Evolutionary conservation across 129 eudicot genomes (phyloP).

Genomic region (Silybum marianum): DNA sequence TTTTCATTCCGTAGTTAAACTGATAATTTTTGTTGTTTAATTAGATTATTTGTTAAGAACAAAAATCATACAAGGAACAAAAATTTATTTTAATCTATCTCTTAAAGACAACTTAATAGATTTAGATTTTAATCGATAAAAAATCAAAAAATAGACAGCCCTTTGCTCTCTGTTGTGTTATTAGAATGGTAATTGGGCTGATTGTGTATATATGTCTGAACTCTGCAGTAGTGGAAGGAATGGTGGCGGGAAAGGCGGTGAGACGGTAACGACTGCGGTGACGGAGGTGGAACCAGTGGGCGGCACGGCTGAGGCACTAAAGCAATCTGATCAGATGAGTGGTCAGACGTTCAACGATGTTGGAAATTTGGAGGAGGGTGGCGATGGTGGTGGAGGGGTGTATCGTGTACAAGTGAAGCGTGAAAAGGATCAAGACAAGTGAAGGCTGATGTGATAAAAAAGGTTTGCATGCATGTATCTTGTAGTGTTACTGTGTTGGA

Average conservation of each 20-base stretch:
- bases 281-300: background rate
- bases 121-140: too few relatives aligned
- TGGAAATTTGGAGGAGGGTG: conserved; percentile 7
- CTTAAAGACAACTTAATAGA: too few relatives aligned
- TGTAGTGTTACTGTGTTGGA: background rate
- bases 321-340: conserved; percentile 29
- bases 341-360: conserved; percentile 36
- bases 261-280: background rate
- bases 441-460: background rate
- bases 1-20: too few relatives aligned
- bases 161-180: background rate
- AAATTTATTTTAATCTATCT: too few relatives aligned
- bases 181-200: background rate
- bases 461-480: background rate
- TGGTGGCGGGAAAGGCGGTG: background rate
- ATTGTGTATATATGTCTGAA: background rate
- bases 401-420: conserved; percentile 20
- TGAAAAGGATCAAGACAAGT: conserved; percentile 12
- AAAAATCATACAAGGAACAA: too few relatives aligned
- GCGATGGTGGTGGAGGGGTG: conserved; percentile 4
- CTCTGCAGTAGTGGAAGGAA: background rate
- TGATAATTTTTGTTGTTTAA: too few relatives aligned
- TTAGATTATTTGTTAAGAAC: too few relatives aligned
- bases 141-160: too few relatives aligned
- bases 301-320: conserved; percentile 23